Conservation (phyloP, 208 protist genomes). For the Leishmania guyanensis region DNA sequence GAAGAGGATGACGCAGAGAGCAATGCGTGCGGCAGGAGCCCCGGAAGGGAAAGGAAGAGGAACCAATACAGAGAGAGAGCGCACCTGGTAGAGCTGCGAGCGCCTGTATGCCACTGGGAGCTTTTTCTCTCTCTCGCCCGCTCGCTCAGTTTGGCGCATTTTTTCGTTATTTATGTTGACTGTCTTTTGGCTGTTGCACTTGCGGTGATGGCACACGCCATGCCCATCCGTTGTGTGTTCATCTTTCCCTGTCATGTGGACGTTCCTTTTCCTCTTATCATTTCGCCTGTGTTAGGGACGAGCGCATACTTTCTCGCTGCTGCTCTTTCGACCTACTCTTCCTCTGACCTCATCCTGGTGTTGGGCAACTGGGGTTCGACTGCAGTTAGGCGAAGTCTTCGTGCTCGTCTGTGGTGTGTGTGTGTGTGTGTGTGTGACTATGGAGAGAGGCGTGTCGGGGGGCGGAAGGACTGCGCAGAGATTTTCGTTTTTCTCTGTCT, state of each 20-base stretch:
- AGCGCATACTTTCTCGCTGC: background rate
- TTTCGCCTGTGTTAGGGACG: background rate
- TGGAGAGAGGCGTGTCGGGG: background rate
- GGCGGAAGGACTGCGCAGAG: too few species aligned
- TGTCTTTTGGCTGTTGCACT: background rate
- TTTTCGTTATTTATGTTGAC: background rate
- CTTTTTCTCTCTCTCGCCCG: conserved; percentile 6
- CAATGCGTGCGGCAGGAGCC: too few species aligned
- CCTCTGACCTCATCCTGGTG: background rate
- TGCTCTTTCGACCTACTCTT: background rate
- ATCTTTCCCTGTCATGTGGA: background rate
- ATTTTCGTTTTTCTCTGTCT: background rate
- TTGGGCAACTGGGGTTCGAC: background rate
- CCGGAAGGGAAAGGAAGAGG: too few species aligned
- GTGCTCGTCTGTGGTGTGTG: background rate
- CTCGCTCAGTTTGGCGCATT: background rate
- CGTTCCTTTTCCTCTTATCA: background rate
- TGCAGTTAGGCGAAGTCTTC: background rate
- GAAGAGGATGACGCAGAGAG: background rate
- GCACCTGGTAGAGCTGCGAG: too few species aligned
- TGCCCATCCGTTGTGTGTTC: background rate
- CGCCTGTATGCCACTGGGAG: background rate
- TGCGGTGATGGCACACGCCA: background rate
- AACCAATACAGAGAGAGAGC: too few species aligned
- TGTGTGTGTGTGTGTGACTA: background rate